A percentile compares a stretch with the other conserved stretches of the same genome.
Conservation (phyloP, 2,329 filamentous ascomycete genomes). For the Colletotrichum cereale region DNA sequence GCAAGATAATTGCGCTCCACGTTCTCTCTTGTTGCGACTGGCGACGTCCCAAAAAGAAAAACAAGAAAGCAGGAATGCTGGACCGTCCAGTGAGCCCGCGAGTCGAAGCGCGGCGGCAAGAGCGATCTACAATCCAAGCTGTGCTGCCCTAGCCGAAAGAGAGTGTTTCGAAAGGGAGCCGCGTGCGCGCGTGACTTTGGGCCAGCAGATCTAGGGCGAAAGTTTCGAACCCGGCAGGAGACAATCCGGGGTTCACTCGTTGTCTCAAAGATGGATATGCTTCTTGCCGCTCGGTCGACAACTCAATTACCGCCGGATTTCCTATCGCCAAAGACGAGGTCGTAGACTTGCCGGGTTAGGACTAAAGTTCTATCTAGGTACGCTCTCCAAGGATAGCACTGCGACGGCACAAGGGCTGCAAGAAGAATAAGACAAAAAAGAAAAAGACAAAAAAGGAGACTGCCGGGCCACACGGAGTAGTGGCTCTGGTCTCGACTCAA, state of each 20-base stretch:
- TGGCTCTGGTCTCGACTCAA: conserved; percentile 19
- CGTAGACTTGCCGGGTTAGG: conserved; percentile 9
- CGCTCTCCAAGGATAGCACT: background rate
- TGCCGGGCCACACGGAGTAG: conserved; percentile 1
- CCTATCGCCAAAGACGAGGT: background rate
- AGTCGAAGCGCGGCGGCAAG: conserved; percentile 22
- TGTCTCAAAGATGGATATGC: conserved; percentile 22
- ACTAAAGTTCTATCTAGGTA: conserved; percentile 7
- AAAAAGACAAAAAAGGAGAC: background rate
- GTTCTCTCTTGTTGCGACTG: background rate
- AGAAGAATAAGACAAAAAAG: too few relatives aligned
- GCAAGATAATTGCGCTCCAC: background rate
- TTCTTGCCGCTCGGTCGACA: conserved; percentile 14
- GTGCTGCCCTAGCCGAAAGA: conserved; percentile 16
- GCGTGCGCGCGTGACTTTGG: conserved; percentile 31
- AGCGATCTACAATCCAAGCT: conserved; percentile 18
- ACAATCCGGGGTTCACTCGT: conserved; percentile 34
- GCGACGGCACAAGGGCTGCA: background rate
- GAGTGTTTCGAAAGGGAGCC: conserved; percentile 38
- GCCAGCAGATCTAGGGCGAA: conserved; percentile 8
- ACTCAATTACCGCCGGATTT: conserved; percentile 1
- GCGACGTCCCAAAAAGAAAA: background rate
- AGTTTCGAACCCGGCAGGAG: conserved; percentile 20
- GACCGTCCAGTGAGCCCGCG: conserved; percentile 3
- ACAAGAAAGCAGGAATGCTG: conserved; percentile 18